Base-by-base conservation (phyloP, 495 filamentous ascomycete genomes). In the Aspergillus campestris region DNA sequence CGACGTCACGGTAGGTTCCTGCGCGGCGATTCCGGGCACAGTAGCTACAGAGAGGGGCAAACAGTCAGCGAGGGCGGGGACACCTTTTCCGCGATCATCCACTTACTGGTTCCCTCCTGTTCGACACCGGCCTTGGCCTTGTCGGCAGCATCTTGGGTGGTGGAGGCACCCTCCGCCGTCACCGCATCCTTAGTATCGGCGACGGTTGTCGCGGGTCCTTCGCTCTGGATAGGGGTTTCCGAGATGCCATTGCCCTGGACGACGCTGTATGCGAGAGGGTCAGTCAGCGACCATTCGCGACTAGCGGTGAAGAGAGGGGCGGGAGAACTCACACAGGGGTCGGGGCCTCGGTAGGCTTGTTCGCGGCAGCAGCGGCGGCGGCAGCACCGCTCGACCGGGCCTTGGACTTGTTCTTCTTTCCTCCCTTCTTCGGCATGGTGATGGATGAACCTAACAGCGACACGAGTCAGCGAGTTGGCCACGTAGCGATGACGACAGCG, bases 401-500 rank as follows among this genome's bases (percentile, higher is more conserved):
- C 54, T 67, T 69, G 45, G 52, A 54, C 55, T 66, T 67, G 42
- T 58, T 61, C 50, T 59, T 58, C 59, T 72, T 72, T 57, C 69
- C 69, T 53, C 69, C 65, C 50, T 69, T 72, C 62, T 69, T 72
- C 33, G 64, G 31, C 69, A 72, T 72, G 47, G 31, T 61, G 62
- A 30, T 35, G 29, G 38, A 38, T 44, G 27, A 43, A 50, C 18
- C 30, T 31, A 34, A 13, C n/a, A 8, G 36, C 27, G 14, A 31
- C 44, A 36, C 24, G 27, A 28, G 31, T 34, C 12, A 43, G 31
- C 24, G 40, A 40, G 40, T 8, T 43, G 34, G 45, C 34, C 42
- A 49, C 42, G 48, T 41, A 53, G 30, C 34, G 47, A 50, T 38
- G 29, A 42, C 35, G 44, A 49, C 18, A 32, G 24, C 15, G 30